Evolutionary conservation across 2,329 filamentous ascomycete genomes (phyloP), one percentile per base, ranked within the genome.

Genomic region (Xylariaceae sp.): DNA sequence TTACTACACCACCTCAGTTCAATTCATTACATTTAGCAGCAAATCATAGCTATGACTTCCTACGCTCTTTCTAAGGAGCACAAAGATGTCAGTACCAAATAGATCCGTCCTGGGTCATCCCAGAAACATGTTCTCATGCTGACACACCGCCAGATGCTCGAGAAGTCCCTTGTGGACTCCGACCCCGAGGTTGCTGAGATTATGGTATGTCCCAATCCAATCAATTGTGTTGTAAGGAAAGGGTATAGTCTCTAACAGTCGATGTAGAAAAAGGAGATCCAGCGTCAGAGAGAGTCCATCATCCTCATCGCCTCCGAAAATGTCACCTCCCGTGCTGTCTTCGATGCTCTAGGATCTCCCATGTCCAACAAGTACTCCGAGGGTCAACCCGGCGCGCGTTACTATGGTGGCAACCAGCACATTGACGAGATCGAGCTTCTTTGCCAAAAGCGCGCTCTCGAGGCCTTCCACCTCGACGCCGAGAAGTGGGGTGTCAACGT

Each of bases 281-380:
- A 96, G 85, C 92, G 95, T 75, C 95, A 99, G 83, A 89, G 92
- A 77, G 93, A 99, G 84, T 98, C 93, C 70, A 96, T 99, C 79
- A 91, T 98, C 74, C 88, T 99, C 75, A 99, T 99, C 72, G 94
- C 95, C 73, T 98, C 95, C 55, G 95, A 99, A 83, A 99, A 99
- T 84, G 93, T 99, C 79, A 99, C 95, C 57, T 99, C 95, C 63
- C 92, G 93, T 70, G 93, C 95, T 71, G 95, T 99, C 72, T 96
- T 96, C 81, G 93, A 99, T 81, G 95, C 95, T 60, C 87, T 99
- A 66, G 95, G 95, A 72, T 93, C 88, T 57, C 89, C 90, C 76
- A 96, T 95, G 90, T 92, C 91, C 78, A 96, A 99, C 87, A 99
- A 99, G 83, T 99, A 99, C 86, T 97, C 92, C 16, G 95, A 99